Conservation (phyloP, 2,329 filamentous ascomycete genomes). For the Byssochlamys sp. region DNA sequence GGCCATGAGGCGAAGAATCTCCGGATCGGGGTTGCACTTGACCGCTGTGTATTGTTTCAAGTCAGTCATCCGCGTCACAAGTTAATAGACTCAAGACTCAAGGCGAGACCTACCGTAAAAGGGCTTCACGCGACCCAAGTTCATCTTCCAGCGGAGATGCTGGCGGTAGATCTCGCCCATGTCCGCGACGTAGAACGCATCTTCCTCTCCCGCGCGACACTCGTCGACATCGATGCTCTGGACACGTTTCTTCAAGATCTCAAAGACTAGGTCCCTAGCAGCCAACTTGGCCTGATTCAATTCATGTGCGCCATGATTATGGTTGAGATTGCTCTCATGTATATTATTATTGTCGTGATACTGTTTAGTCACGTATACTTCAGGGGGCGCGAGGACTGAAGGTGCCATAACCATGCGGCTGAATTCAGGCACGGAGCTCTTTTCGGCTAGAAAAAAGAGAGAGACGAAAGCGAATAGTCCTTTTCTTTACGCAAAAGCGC, state of each 20-base stretch:
- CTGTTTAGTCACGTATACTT: constrained; percentile 29
- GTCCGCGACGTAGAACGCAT: constrained; percentile 96
- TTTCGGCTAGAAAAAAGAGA: constrained; percentile 10
- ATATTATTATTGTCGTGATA: constrained; percentile 17
- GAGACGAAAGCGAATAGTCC: background rate
- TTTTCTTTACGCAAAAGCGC: constrained; percentile 30
- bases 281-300: constrained; percentile 33
- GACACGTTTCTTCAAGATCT: constrained; percentile 77
- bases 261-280: constrained; percentile 73
- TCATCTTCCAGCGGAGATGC: constrained; percentile 95
- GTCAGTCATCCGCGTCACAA: constrained; percentile 4
- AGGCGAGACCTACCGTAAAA: constrained; percentile 66
- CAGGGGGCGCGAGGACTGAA: constrained; percentile 51
- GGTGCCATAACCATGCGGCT: constrained; percentile 59
- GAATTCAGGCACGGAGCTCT: constrained; percentile 20
- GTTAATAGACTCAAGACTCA: background rate
- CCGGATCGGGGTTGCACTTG: constrained; percentile 94
- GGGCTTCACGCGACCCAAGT: constrained; percentile 81
- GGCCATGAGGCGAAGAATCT: constrained; percentile 77
- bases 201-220: constrained; percentile 87
- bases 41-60: constrained; percentile 52
- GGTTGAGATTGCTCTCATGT: constrained; percentile 26
- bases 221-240: constrained; percentile 73
- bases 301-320: constrained; percentile 38
- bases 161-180: constrained; percentile 97